Conservation (phyloP, 2,329 filamentous ascomycete genomes). For the Myriosclerotinia scirpicola region DNA sequence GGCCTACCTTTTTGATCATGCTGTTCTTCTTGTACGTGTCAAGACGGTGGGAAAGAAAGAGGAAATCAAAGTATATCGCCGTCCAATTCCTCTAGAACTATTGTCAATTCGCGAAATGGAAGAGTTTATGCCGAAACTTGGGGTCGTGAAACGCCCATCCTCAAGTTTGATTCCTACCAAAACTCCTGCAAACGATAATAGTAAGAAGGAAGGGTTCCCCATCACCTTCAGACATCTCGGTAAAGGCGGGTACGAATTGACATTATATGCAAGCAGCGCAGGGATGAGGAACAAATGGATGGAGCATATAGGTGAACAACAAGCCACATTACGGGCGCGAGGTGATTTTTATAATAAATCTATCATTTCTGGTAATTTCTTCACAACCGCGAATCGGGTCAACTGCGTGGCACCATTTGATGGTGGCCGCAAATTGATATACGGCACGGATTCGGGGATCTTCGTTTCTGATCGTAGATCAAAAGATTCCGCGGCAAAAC, state of each 20-base stretch:
- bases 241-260: conserved; percentile 91
- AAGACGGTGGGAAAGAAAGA: conserved; percentile 93
- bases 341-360: conserved; percentile 86
- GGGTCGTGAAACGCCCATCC: conserved; percentile 81
- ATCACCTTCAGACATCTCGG: conserved; percentile 96
- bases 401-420: conserved; percentile 95
- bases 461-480: conserved; percentile 89
- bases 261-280: conserved; percentile 81
- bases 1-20: conserved; percentile 94
- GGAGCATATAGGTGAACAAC: conserved; percentile 88
- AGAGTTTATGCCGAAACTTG: conserved; percentile 80
- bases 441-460: conserved; percentile 91
- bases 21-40: conserved; percentile 83
- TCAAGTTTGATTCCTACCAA: conserved; percentile 73
- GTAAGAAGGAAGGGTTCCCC: conserved; percentile 78
- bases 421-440: conserved; percentile 90
- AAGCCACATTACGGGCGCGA: conserved; percentile 80
- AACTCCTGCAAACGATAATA: conserved; percentile 52
- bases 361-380: conserved; percentile 59
- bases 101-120: conserved; percentile 97
- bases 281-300: conserved; percentile 94
- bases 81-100: conserved; percentile 90
- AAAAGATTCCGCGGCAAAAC: conserved; percentile 71
- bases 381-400: conserved; percentile 71
- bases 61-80: conserved; percentile 91